A percentile compares a stretch with the other conserved stretches of the same genome.
Evolutionary conservation across 805 yeast species (phyloP).

Genomic region (Lipomyces anomalus): DNA sequence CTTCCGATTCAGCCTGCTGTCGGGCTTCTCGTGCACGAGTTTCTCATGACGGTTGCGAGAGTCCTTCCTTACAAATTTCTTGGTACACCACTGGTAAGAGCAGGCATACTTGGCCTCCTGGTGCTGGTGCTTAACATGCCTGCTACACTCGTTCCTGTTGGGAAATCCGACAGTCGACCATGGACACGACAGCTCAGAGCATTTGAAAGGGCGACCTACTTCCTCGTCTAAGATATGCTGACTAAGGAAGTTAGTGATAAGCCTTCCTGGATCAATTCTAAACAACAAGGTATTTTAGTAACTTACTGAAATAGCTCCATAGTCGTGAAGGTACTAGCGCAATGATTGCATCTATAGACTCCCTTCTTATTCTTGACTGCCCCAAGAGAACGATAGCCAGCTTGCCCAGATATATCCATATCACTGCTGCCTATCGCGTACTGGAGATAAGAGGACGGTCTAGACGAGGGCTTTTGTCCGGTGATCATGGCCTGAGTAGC

Average conservation of each 20-base stretch:
- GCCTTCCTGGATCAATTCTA: neutral
- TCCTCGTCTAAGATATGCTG: constrained; percentile 36
- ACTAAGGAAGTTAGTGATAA: constrained; percentile 17
- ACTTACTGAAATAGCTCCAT: constrained; percentile 29
- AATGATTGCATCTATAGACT: constrained; percentile 37
- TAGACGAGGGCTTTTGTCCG: too few species aligned
- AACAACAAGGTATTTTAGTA: neutral
- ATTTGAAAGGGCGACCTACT: constrained; percentile 34
- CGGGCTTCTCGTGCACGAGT: constrained; percentile 38
- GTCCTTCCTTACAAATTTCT: constrained; percentile 32
- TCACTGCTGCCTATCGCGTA: too few species aligned
- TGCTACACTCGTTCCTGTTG: constrained; percentile 34
- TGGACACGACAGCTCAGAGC: constrained; percentile 36
- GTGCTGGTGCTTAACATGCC: constrained; percentile 35
- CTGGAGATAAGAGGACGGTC: too few species aligned
- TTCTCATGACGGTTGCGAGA: constrained; percentile 35
- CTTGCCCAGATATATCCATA: too few species aligned
- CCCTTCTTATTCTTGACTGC: constrained; percentile 35
- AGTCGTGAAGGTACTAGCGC: constrained; percentile 32
- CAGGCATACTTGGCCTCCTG: constrained; percentile 22
- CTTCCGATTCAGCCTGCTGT: constrained; percentile 34
- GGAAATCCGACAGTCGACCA: constrained; percentile 41
- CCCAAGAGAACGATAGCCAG: too few species aligned
- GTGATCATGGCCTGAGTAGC: too few species aligned
- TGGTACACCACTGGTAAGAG: constrained; percentile 23